Percentiles rank a stretch among this genome's conserved stretches.
Evolutionary conservation across 495 filamentous ascomycete genomes (phyloP).

Genomic region (Penicillium cataractarum): DNA sequence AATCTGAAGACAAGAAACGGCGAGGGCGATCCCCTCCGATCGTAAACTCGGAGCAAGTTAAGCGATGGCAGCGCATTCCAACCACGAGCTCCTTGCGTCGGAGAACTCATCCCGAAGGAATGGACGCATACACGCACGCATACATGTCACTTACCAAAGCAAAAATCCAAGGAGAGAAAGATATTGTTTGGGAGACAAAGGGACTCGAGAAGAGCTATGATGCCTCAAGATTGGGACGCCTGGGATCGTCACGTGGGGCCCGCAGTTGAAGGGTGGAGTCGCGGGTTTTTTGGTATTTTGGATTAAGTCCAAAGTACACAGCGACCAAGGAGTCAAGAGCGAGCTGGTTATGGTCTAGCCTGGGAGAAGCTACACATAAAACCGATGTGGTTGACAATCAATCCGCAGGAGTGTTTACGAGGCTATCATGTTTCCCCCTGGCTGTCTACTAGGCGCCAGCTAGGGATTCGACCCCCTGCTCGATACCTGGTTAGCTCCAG

Average conservation of each 20-base stretch:
- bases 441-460: neutral
- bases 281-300: neutral
- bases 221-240: slow-evolving; percentile 10
- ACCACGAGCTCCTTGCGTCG: slow-evolving; percentile 16
- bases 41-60: slow-evolving; percentile 16
- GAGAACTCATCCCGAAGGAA: slow-evolving; percentile 9
- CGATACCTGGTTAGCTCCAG: neutral
- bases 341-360: neutral
- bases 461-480: neutral
- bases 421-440: neutral
- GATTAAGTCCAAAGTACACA: neutral
- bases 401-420: neutral
- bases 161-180: slow-evolving; percentile 4
- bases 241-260: slow-evolving; percentile 26
- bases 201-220: slow-evolving; percentile 13
- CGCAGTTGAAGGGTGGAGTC: slow-evolving; percentile 18
- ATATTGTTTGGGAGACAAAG: slow-evolving; percentile 8
- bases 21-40: slow-evolving; percentile 25
- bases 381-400: neutral
- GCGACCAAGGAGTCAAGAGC: neutral
- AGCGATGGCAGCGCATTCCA: slow-evolving; percentile 21
- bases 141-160: slow-evolving; percentile 2
- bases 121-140: neutral
- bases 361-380: neutral
- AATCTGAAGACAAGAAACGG: slow-evolving; percentile 12